phyloP scores from a whole-genome alignment of 352 stramenopile genomes.

The Phytophthora chlamydospora region DNA sequence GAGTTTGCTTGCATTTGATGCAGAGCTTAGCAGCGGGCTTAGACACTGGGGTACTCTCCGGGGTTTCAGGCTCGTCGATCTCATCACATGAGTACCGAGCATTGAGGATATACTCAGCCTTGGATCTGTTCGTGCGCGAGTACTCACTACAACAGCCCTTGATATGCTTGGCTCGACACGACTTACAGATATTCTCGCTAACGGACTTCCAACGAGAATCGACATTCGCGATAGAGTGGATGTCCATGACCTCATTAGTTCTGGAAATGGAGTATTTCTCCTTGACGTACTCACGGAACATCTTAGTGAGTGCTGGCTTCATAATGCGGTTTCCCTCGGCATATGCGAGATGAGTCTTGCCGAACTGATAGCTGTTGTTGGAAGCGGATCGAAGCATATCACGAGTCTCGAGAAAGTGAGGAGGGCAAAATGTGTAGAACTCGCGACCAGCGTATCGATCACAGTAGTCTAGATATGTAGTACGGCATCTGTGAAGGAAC shows the following conservation, averaged over 20 bases:
- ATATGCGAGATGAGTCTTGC: too few relatives aligned
- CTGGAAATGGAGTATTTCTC: slow-evolving; percentile 12
- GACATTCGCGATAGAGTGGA: slow-evolving; percentile 11
- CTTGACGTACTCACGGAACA: slow-evolving; percentile 6
- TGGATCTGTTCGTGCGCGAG: slow-evolving; percentile 6
- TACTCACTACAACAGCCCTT: slow-evolving; percentile 14
- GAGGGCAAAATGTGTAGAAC: slow-evolving; percentile 7
- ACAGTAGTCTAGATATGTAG: slow-evolving; percentile 9
- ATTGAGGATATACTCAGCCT: too few relatives aligned
- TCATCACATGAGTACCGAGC: too few relatives aligned
- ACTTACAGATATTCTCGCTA: slow-evolving; percentile 15
- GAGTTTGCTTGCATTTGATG: too few relatives aligned
- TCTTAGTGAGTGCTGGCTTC: too few relatives aligned
- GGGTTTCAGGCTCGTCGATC: too few relatives aligned
- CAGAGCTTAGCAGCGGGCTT: too few relatives aligned
- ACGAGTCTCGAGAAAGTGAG: slow-evolving; percentile 10
- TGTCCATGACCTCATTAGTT: too few relatives aligned
- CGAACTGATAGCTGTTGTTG: slow-evolving; percentile 14
- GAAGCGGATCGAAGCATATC: slow-evolving; percentile 13
- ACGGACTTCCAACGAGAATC: slow-evolving; percentile 8
- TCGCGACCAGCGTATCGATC: slow-evolving; percentile 7
- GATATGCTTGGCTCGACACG: slow-evolving; percentile 7
- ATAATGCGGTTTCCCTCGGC: slow-evolving; percentile 8
- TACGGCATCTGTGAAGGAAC: slow-evolving; percentile 2
- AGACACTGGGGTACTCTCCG: too few relatives aligned